phyloP scores from a whole-genome alignment of 441 rosid genomes.

The Lepidium campestre region DNA sequence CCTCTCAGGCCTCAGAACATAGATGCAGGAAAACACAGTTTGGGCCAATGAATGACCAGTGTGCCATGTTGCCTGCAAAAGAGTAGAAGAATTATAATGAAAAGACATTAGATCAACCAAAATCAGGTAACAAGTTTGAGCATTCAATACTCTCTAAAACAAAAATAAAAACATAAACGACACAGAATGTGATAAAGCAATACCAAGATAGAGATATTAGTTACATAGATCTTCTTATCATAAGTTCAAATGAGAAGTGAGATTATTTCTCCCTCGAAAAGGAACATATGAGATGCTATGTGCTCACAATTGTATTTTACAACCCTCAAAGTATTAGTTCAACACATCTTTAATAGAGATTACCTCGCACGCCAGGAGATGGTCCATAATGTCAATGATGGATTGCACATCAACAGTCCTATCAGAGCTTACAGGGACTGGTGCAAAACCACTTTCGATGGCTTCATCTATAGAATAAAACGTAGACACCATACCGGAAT shows the following conservation, averaged over 20 bases:
- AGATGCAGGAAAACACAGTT: slow-evolving; percentile 94
- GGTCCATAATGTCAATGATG: slow-evolving; percentile 88
- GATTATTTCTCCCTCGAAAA: not conserved
- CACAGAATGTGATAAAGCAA: not conserved
- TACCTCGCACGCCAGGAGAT: slow-evolving; percentile 96
- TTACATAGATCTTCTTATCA: not conserved
- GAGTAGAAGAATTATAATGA: slow-evolving; percentile 23
- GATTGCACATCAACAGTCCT: slow-evolving; percentile 62
- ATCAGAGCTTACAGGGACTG: slow-evolving; percentile 68
- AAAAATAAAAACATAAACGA: not conserved
- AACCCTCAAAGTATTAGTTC: not conserved
- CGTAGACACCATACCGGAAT: slow-evolving; percentile 77
- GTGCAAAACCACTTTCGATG: slow-evolving; percentile 81
- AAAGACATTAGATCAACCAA: not conserved
- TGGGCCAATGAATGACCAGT: slow-evolving; percentile 98
- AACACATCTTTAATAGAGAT: not conserved
- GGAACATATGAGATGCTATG: not conserved
- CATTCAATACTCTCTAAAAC: not conserved
- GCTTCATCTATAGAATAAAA: slow-evolving; percentile 93
- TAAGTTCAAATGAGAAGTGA: not conserved
- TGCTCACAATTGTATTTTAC: not conserved
- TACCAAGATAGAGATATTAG: not conserved
- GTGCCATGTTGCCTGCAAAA: slow-evolving; percentile 97
- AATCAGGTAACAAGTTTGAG: not conserved
- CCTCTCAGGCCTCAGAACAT: slow-evolving; percentile 88